Evolutionary conservation across 2,329 filamentous ascomycete species (phyloP).

Genomic region (Microcera coccophila): DNA sequence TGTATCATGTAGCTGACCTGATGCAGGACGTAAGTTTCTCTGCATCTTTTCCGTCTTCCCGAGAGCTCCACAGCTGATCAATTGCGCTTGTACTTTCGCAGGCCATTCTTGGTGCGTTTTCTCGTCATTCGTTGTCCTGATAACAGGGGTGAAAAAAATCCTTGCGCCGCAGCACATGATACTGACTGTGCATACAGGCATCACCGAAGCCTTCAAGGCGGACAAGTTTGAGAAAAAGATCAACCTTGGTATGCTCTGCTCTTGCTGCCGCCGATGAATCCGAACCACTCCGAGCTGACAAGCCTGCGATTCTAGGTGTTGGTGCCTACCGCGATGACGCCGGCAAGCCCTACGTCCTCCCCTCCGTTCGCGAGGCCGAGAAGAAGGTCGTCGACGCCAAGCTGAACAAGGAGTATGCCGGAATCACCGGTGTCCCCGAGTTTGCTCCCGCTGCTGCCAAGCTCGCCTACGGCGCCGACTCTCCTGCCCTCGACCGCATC

Average conservation of each 20-base stretch:
- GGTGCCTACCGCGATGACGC: conserved; percentile 97
- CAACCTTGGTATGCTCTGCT: conserved; percentile 72
- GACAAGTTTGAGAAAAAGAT: conserved; percentile 93
- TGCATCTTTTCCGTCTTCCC: conserved; percentile 6
- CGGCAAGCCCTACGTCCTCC: conserved; percentile 96
- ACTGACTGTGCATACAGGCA: conserved; percentile 50
- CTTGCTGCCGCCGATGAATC: background rate
- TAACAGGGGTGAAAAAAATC: conserved; percentile 9
- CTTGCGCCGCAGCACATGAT: conserved; percentile 6
- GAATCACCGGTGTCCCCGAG: conserved; percentile 90
- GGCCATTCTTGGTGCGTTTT: conserved; percentile 70
- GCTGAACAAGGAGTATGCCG: conserved; percentile 95
- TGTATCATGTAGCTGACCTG: conserved; percentile 17
- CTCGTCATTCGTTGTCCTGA: conserved; percentile 14
- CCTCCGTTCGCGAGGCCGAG: conserved; percentile 86
- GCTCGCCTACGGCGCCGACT: conserved; percentile 84
- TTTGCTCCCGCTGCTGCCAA: conserved; percentile 90
- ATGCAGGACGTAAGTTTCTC: conserved; percentile 37
- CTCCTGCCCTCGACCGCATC: conserved; percentile 70
- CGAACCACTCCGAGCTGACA: conserved; percentile 2
- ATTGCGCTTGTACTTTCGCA: conserved; percentile 32
- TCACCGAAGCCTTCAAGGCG: conserved; percentile 99
- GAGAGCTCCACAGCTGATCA: conserved; percentile 20
- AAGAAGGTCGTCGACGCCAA: conserved; percentile 73
- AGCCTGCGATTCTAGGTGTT: conserved; percentile 57